Percentiles rank a stretch among this genome's conserved stretches.
phyloP scores from a whole-genome alignment of 495 filamentous ascomycete species.

The Aspergillus conjunctus region DNA sequence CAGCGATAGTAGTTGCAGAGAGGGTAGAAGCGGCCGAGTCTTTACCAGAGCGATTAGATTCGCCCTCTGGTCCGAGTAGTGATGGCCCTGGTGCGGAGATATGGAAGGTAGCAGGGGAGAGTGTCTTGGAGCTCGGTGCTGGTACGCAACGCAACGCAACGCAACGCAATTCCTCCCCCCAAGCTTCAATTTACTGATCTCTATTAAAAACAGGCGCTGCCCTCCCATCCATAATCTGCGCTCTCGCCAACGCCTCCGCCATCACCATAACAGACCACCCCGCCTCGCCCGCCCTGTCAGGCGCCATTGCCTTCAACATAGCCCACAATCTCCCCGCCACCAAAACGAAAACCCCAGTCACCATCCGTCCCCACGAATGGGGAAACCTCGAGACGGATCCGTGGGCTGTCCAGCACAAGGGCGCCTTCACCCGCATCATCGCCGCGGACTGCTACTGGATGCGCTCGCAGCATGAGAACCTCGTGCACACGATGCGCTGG shows the following conservation, averaged over 20 bases:
- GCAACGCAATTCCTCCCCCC: not conserved
- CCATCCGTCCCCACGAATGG: slow-evolving; percentile 72
- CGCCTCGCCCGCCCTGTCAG: slow-evolving; percentile 60
- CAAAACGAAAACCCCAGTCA: slow-evolving; percentile 24
- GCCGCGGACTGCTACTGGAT: slow-evolving; percentile 90
- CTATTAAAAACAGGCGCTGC: slow-evolving; percentile 61
- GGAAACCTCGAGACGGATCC: slow-evolving; percentile 55
- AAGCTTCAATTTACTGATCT: not conserved
- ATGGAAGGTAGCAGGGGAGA: slow-evolving; percentile 56
- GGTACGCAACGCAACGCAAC: too few relatives aligned
- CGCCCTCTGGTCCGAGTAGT: not conserved
- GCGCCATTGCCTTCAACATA: slow-evolving; percentile 65
- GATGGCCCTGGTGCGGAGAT: slow-evolving; percentile 23
- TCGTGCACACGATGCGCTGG: slow-evolving; percentile 67
- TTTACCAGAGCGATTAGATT: too few relatives aligned
- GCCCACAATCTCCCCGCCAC: slow-evolving; percentile 47
- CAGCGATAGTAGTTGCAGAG: slow-evolving; percentile 72
- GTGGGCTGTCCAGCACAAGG: slow-evolving; percentile 54
- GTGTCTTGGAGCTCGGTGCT: slow-evolving; percentile 62
- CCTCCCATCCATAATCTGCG: slow-evolving; percentile 68
- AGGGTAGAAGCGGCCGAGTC: slow-evolving; percentile 53
- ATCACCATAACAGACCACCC: slow-evolving; percentile 82
- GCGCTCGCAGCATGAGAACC: slow-evolving; percentile 71
- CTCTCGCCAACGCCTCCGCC: slow-evolving; percentile 60
- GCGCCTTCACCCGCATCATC: slow-evolving; percentile 67